Percentiles rank a stretch among this genome's conserved stretches.
phyloP scores from a whole-genome alignment of 2,329 filamentous ascomycete genomes.

The Aureobasidium sp. region DNA sequence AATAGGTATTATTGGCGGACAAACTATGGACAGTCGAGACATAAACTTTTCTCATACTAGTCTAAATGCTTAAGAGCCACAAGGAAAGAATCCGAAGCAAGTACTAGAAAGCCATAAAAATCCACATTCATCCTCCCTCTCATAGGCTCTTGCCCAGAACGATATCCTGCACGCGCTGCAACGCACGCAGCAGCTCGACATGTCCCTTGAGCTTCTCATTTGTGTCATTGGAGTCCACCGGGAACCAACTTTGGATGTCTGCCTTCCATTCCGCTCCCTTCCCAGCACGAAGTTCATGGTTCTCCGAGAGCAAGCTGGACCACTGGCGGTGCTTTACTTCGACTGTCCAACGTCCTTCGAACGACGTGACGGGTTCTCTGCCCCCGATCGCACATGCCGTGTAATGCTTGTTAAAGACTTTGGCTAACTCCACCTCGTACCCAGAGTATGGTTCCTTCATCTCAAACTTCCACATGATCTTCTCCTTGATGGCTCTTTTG shows the following conservation, averaged over 20 bases:
- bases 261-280: conserved; percentile 23
- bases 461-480: conserved; percentile 14
- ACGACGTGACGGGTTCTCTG: conserved; percentile 13
- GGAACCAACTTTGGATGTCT: conserved; percentile 27
- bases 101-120: neutral
- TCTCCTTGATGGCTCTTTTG: conserved; percentile 4
- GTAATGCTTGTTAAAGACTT: neutral
- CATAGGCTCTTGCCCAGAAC: neutral
- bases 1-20: neutral
- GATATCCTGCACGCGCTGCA: conserved; percentile 16
- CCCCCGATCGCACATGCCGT: neutral
- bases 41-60: neutral
- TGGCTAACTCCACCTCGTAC: conserved; percentile 15
- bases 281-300: conserved; percentile 25
- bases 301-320: conserved; percentile 24
- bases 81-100: neutral
- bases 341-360: conserved; percentile 26
- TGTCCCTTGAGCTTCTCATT: conserved; percentile 20
- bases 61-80: neutral
- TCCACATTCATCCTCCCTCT: neutral
- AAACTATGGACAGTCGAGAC: neutral
- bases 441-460: conserved; percentile 1
- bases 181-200: conserved; percentile 24
- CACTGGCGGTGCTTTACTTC: conserved; percentile 25
- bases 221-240: conserved; percentile 12